phyloP scores from a whole-genome alignment of 257 asterid species.

The Vinca minor region DNA sequence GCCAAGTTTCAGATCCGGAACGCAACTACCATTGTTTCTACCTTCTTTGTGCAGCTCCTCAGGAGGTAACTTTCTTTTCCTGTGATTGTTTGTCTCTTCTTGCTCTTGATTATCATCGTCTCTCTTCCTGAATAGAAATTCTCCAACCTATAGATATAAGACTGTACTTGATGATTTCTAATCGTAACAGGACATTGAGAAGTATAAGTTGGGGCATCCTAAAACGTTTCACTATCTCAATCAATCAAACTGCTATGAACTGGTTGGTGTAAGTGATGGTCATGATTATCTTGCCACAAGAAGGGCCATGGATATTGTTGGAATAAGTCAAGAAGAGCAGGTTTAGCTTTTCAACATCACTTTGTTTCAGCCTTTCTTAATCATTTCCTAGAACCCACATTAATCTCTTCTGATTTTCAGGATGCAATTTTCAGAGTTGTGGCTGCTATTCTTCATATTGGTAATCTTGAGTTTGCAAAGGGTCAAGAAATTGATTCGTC shows the following conservation, averaged over 20 bases:
- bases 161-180: conserved; percentile 20
- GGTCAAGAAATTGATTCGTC: conserved; percentile 83
- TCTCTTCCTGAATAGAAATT: conserved; percentile 5
- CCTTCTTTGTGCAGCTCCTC: conserved; percentile 96
- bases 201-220: conserved; percentile 72
- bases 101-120: background rate
- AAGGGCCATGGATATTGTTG: conserved; percentile 96
- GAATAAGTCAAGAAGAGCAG: conserved; percentile 90
- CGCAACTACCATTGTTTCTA: conserved; percentile 95
- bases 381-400: conserved; percentile 15
- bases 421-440: conserved; percentile 98
- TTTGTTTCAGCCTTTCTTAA: conserved; percentile 11
- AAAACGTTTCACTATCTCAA: conserved; percentile 82
- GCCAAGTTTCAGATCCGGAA: conserved; percentile 95
- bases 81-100: conserved; percentile 14
- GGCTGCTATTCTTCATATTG: conserved; percentile 90
- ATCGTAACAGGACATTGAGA: conserved; percentile 65
- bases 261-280: conserved; percentile 80
- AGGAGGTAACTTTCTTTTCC: conserved; percentile 44
- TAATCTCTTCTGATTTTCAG: conserved; percentile 29
- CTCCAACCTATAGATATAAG: conserved; percentile 9
- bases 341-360: conserved; percentile 28
- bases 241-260: conserved; percentile 80
- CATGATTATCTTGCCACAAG: conserved; percentile 93
- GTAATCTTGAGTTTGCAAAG: conserved; percentile 73